phyloP scores from a whole-genome alignment of 345 rosid genomes.

The Bruguiera gymnorhiza region DNA sequence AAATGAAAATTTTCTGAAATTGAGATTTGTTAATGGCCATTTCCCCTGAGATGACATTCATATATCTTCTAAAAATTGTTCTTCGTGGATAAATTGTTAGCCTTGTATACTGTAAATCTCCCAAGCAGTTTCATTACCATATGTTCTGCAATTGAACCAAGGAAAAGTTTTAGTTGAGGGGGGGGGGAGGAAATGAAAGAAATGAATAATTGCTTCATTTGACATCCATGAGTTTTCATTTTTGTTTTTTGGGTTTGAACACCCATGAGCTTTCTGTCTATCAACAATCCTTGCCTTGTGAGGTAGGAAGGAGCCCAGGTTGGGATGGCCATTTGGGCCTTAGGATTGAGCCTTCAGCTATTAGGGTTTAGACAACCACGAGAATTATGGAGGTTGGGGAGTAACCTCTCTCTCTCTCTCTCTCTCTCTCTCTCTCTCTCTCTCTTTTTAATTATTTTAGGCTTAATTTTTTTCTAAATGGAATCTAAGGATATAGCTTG shows the following conservation, averaged over 20 bases:
- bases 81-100: conserved; percentile 11
- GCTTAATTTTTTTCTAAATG: no score
- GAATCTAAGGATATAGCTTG: no score
- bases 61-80: conserved; percentile 13
- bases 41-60: conserved; percentile 9
- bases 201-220: conserved; percentile 15
- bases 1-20: conserved; percentile 15
- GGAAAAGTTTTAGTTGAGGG: background rate
- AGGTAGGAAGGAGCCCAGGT: no score
- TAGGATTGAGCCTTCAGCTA: no score
- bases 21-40: conserved; percentile 28
- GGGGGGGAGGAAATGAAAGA: background rate
- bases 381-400: no score
- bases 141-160: background rate
- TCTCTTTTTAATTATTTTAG: no score
- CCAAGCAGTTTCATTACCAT: background rate
- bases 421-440: no score
- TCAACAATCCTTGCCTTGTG: no score
- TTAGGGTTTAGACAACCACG: no score
- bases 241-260: background rate
- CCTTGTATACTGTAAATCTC: conserved; percentile 9
- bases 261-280: background rate
- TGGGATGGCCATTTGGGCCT: no score
- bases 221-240: background rate
- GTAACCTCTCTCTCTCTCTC: no score